Percentiles rank a stretch among this genome's conserved stretches.
Evolutionary conservation across 2,329 filamentous ascomycete genomes (phyloP).

Genomic region (Colletotrichum eleusines): DNA sequence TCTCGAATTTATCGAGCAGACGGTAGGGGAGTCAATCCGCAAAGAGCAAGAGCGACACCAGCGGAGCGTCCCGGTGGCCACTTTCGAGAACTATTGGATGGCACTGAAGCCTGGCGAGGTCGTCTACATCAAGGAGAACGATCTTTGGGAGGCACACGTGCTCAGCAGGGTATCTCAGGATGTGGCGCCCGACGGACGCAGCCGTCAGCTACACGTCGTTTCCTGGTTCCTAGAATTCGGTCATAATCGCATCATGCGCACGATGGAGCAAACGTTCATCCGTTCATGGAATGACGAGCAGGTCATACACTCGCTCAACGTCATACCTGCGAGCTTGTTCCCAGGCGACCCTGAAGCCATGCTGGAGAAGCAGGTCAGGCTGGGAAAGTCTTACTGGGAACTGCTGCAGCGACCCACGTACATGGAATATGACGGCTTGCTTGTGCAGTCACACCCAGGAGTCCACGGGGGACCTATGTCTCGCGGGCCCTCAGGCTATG

Average conservation of each 20-base stretch:
- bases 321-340: constrained; percentile 60
- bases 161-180: constrained; percentile 51
- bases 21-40: constrained; percentile 52
- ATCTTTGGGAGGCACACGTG: constrained; percentile 57
- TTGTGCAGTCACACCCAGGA: constrained; percentile 49
- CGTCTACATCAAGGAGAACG: constrained; percentile 56
- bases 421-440: constrained; percentile 59
- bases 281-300: constrained; percentile 58
- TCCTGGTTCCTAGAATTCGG: constrained; percentile 58
- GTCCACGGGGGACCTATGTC: constrained; percentile 19
- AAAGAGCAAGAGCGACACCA: constrained; percentile 57
- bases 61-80: constrained; percentile 54
- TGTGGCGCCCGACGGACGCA: neutral
- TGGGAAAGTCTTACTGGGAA: constrained; percentile 62
- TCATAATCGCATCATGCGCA: constrained; percentile 51
- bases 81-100: constrained; percentile 61
- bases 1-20: constrained; percentile 57
- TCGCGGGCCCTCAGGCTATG: constrained; percentile 51
- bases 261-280: constrained; percentile 53
- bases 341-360: constrained; percentile 52
- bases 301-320: constrained; percentile 54
- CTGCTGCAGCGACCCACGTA: constrained; percentile 59
- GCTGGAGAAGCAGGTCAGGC: constrained; percentile 53
- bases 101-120: constrained; percentile 60
- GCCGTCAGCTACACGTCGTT: constrained; percentile 44